Evolutionary conservation across 768 basidiomycete species (phyloP).

Genomic region (Coprinopsis cinerea): DNA sequence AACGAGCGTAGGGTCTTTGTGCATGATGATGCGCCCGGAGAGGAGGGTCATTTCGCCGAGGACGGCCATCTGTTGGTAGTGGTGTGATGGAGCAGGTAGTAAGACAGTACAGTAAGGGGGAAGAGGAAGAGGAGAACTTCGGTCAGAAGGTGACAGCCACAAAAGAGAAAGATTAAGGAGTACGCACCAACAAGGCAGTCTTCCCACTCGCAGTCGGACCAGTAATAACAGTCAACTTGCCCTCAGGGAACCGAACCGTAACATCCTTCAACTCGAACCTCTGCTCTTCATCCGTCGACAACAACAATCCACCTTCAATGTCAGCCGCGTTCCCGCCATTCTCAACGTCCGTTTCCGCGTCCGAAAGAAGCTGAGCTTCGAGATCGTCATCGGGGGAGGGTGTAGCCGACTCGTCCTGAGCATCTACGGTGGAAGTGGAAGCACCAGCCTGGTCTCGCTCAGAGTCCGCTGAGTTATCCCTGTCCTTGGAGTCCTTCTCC

Average conservation of each 20-base stretch:
- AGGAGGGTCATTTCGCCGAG: slow-evolving; percentile 66
- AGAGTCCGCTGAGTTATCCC: slow-evolving; percentile 4
- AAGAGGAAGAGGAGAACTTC: too few species aligned
- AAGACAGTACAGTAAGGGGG: too few species aligned
- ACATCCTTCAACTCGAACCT: slow-evolving; percentile 67
- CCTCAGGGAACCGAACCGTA: slow-evolving; percentile 64
- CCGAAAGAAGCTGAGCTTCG: background rate
- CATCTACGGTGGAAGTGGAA: background rate
- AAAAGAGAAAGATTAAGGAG: background rate
- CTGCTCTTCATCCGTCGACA: slow-evolving; percentile 30
- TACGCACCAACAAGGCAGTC: slow-evolving; percentile 63
- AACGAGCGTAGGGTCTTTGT: slow-evolving; percentile 54
- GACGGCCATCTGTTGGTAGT: slow-evolving; percentile 72
- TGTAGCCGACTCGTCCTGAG: slow-evolving; percentile 7
- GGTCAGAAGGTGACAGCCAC: background rate
- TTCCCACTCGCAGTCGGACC: slow-evolving; percentile 83
- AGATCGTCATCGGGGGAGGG: slow-evolving; percentile 6
- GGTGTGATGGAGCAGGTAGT: too few species aligned
- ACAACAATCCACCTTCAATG: slow-evolving; percentile 16
- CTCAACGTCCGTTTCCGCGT: background rate
- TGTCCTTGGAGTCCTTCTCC: slow-evolving; percentile 19
- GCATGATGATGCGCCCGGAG: slow-evolving; percentile 48
- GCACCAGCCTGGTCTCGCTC: slow-evolving; percentile 4
- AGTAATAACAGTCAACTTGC: slow-evolving; percentile 63
- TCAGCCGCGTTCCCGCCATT: slow-evolving; percentile 13